Conservation (phyloP, 2,329 filamentous ascomycete genomes). For the Polychaeton citri region DNA sequence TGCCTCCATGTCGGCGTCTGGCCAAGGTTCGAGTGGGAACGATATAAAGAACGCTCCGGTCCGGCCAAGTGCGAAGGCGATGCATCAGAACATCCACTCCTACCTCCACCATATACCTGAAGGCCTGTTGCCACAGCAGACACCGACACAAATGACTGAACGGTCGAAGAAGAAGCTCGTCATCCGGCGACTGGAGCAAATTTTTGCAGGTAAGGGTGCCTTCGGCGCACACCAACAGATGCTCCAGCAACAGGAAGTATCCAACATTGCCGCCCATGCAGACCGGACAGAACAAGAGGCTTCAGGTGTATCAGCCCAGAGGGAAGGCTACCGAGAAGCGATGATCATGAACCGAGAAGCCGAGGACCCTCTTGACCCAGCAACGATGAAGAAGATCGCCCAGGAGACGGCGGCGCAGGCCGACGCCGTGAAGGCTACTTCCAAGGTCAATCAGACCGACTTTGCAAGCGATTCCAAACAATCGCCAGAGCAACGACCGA, state of each 20-base stretch:
- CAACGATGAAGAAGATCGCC: slow-evolving; percentile 1
- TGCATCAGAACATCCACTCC: slow-evolving; percentile 49
- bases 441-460: slow-evolving; percentile 6
- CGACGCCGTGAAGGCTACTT: neutral
- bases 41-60: slow-evolving; percentile 13
- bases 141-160: slow-evolving; percentile 47
- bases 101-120: slow-evolving; percentile 62
- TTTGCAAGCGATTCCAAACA: slow-evolving; percentile 2
- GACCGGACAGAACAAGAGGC: slow-evolving; percentile 29
- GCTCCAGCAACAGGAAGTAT: slow-evolving; percentile 44
- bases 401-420: neutral
- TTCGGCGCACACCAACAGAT: slow-evolving; percentile 33
- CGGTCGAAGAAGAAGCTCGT: slow-evolving; percentile 64
- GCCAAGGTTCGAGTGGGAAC: slow-evolving; percentile 28
- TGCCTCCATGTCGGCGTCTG: slow-evolving; percentile 45
- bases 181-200: slow-evolving; percentile 61
- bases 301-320: slow-evolving; percentile 17
- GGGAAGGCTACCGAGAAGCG: slow-evolving; percentile 34
- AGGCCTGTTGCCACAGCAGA: slow-evolving; percentile 48
- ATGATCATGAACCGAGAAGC: slow-evolving; percentile 27
- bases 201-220: slow-evolving; percentile 60
- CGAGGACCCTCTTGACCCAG: slow-evolving; percentile 9
- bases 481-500: slow-evolving; percentile 49
- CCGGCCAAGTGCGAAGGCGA: slow-evolving; percentile 16
- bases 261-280: slow-evolving; percentile 38